Conservation (phyloP, 192 early-diverging fungal species). For the Coemansia sp. region DNA sequence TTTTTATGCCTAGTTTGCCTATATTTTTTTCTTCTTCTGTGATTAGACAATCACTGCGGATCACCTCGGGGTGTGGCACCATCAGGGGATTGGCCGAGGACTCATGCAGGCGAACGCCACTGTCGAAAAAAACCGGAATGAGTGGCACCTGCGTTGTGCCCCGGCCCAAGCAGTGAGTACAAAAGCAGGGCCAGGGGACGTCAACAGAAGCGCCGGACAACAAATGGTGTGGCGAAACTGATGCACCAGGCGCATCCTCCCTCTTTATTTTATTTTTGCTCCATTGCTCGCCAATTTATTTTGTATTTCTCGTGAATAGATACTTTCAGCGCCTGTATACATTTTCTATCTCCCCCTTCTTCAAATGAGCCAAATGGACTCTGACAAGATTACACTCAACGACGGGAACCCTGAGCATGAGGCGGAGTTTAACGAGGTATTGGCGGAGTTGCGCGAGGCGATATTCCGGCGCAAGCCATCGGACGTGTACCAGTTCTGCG, state of each 20-base stretch:
- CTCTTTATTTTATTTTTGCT: too few relatives aligned
- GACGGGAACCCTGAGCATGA: constrained; percentile 46
- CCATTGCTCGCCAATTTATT: background rate
- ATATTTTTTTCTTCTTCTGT: background rate
- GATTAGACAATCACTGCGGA: background rate
- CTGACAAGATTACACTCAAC: constrained; percentile 49
- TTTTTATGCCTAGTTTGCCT: background rate
- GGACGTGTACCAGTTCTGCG: constrained; percentile 93
- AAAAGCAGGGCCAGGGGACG: constrained; percentile 4
- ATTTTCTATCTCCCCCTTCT: background rate
- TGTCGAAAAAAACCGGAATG: background rate
- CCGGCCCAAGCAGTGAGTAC: background rate
- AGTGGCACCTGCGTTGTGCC: background rate
- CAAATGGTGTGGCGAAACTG: background rate
- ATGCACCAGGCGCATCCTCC: background rate
- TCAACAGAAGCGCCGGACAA: background rate
- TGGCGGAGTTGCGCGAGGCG: constrained; percentile 82
- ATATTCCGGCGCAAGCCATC: constrained; percentile 75
- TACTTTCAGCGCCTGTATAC: constrained; percentile 2
- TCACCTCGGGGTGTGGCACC: background rate
- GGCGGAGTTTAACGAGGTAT: constrained; percentile 60
- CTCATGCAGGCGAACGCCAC: background rate
- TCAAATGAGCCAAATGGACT: constrained; percentile 27
- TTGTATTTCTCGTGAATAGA: background rate
- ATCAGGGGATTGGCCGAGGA: background rate